Evolutionary conservation across 2,329 filamentous ascomycete species (phyloP), one percentile per base, ranked within the genome.

Genomic region (Phaeosphaeria sp.): DNA sequence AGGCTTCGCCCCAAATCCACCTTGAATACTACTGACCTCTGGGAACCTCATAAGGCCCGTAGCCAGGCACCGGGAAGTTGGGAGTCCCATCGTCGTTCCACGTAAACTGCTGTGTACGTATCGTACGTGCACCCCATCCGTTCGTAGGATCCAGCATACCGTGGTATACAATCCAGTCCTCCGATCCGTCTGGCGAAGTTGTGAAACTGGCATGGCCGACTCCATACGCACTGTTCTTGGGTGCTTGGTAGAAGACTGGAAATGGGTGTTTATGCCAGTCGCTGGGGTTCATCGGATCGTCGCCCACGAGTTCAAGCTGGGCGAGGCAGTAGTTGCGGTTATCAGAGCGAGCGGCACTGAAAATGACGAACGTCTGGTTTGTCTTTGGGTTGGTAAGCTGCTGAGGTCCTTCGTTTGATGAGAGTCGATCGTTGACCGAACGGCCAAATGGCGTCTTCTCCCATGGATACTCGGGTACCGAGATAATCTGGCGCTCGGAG

Each of bases 101-200:
- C 1, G 62, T 72, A 57, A 83, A 83, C 64, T 75, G 78, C 73
- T 84, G 82, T 33, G 81, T 69, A 8, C 82, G 67, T 49, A 84
- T 81, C n/a, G 78, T 82, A 49, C 82, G 74, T 21, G 79, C 81
- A 25, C 62, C 65, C 82, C 81, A 83, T 0, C 82, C 80, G 48
- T 77, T 79, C 24, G 73, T 74, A n/a, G 80, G 80, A 63, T 83
- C 77, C 33, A 67, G 59, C 81, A 84, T 84, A 9, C 81, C 82
- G 66, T 84, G 82, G 66, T 84, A 84, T n/a, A 84, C 79, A 49
- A 84, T 81, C 80, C 80, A 84, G 53, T 81, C 73, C 67, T 84
- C 79, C 1, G 49, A 77, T 0, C 77, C 80, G 64, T 83, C 81
- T 0, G 80, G 81, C 55, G 78, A 81, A 53, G 77, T 82, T 6